Evolutionary conservation across 352 stramenopile genomes (phyloP), one percentile per base, ranked within the genome.

Genomic region (Pythium guiyangense): DNA sequence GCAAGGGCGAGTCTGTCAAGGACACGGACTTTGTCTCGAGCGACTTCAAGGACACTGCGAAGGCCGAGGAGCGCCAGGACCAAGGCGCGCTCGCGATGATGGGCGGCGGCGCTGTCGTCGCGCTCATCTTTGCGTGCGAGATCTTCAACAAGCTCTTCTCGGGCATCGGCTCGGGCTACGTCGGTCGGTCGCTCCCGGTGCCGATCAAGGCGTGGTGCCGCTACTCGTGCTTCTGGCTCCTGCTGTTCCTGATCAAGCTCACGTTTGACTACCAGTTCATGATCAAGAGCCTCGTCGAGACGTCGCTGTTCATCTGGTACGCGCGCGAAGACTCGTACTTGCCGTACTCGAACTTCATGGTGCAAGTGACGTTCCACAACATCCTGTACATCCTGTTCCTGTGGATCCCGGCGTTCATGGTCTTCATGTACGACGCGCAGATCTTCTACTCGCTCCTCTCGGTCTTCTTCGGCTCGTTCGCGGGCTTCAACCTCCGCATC

Each of bases 221-320:
- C 14, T 94, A 94, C 69, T 63, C 71, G 49, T 94, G 84, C 64
- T 94, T 94, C 52, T 94, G 82, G 84, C 31, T 94, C 4, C 54
- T 90, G 11, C 40, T 94, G 42, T 89, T 90, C 54, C 1, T 73
- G 4, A 72, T 81, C 65, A 94, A 94, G 57, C 62, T 94, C 17
- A 82, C 68, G 17, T 92, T 94, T 64, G 82, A 91, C 55, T 94
- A 94, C 70, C 79, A 92, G 63, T 91, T 88, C 39, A 89, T 94
- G 70, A 56, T 94, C 51, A 94, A 94, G 64, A 71, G 59, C 22
- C 60, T 94, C n/a, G 82, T 94, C 17, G 84, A 94, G 57, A 91
- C 84, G 17, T 86, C 84, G 25, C 62, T 94, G 40, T 92, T 94
- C 52, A 92, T 94, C 48, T 94, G 84, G 84, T 86, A 90, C 56